Percentiles rank a stretch among this genome's conserved stretches.
Conservation (phyloP, 768 basidiomycete genomes). For the Pleurotus cornucopiae region DNA sequence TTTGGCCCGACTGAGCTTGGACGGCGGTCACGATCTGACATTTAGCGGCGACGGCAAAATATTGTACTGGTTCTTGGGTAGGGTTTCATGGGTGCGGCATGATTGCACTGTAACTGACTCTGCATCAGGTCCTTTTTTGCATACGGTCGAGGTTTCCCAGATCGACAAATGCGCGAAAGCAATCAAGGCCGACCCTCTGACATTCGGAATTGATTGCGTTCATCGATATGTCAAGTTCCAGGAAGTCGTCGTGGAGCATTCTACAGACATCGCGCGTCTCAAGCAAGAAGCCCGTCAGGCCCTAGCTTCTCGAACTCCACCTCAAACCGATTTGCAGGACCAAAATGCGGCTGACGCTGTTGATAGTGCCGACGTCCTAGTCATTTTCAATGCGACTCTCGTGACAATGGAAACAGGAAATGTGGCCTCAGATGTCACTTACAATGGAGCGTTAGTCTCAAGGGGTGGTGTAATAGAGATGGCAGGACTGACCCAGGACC, state of each 20-base stretch:
- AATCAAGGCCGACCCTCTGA: slow-evolving; percentile 43
- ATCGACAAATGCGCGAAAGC: slow-evolving; percentile 43
- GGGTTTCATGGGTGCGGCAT: slow-evolving; percentile 8
- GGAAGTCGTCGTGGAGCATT: slow-evolving; percentile 54
- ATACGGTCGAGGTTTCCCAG: slow-evolving; percentile 54
- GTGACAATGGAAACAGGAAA: slow-evolving; percentile 64
- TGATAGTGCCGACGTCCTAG: slow-evolving; percentile 39
- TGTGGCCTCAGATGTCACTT: slow-evolving; percentile 43
- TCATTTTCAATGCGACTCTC: slow-evolving; percentile 65
- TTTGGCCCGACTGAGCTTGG: slow-evolving; percentile 59
- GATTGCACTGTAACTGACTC: not conserved
- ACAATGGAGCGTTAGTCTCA: slow-evolving; percentile 46
- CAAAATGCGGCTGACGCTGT: not conserved
- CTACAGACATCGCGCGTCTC: slow-evolving; percentile 57
- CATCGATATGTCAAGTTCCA: slow-evolving; percentile 52
- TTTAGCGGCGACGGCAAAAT: slow-evolving; percentile 61
- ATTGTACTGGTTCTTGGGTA: slow-evolving; percentile 75
- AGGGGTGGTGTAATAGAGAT: slow-evolving; percentile 56
- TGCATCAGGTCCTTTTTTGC: slow-evolving; percentile 53
- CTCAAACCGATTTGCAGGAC: not conserved
- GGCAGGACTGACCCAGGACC: slow-evolving; percentile 30
- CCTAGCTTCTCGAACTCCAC: slow-evolving; percentile 10
- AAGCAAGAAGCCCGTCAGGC: slow-evolving; percentile 42
- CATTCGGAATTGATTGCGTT: slow-evolving; percentile 62
- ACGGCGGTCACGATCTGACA: slow-evolving; percentile 70